Conservation (phyloP, 2,329 filamentous ascomycete species). For the Penicillium sp. region DNA sequence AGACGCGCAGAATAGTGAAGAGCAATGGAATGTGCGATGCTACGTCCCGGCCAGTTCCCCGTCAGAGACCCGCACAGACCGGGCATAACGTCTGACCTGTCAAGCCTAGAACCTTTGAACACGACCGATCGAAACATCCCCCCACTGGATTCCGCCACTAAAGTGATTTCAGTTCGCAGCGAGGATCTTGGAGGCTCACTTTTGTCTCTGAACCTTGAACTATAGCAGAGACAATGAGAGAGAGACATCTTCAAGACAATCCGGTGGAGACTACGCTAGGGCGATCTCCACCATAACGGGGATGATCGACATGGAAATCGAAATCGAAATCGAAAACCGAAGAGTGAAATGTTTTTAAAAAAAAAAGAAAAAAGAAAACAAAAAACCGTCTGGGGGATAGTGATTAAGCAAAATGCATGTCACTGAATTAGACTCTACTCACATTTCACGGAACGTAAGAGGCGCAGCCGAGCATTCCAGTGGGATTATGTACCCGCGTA, state of each 20-base stretch:
- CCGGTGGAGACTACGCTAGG: background rate
- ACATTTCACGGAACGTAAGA: slow-evolving; percentile 24
- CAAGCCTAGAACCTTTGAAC: background rate
- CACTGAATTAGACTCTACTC: slow-evolving; percentile 24
- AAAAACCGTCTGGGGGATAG: background rate
- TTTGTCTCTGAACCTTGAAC: background rate
- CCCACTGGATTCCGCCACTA: slow-evolving; percentile 4
- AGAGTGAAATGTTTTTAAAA: background rate
- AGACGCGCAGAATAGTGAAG: slow-evolving; percentile 2
- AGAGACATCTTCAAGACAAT: background rate
- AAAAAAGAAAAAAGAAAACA: background rate
- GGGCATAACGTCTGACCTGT: slow-evolving; percentile 15
- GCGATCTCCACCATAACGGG: background rate
- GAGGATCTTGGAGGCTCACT: no score
- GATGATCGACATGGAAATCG: background rate
- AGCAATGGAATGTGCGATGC: slow-evolving; percentile 13
- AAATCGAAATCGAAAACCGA: background rate
- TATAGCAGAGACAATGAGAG: background rate
- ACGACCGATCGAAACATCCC: slow-evolving; percentile 10
- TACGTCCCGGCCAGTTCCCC: slow-evolving; percentile 3
- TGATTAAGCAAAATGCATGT: slow-evolving; percentile 17
- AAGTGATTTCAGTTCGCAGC: background rate
- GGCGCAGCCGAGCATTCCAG: slow-evolving; percentile 26
- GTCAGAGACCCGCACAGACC: slow-evolving; percentile 5
- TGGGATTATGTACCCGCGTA: no score